phyloP scores from a whole-genome alignment of 2,329 filamentous ascomycete species.

The Ophiocordyceps unilateralis region DNA sequence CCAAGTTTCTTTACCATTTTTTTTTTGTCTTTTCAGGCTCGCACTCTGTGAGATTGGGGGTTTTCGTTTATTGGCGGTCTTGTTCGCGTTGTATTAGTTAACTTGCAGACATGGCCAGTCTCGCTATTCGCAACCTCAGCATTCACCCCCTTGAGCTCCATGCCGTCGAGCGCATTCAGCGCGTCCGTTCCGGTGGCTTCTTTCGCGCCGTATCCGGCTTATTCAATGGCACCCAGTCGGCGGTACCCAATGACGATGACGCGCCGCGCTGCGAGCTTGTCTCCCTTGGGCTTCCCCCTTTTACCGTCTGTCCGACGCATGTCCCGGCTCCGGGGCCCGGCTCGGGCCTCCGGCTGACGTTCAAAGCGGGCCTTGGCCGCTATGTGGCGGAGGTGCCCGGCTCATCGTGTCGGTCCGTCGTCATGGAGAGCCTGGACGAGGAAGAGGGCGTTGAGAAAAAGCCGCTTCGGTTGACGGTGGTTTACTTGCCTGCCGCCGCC shows the following conservation, averaged over 20 bases:
- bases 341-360: constrained; percentile 57
- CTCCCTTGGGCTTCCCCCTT: constrained; percentile 47
- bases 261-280: constrained; percentile 35
- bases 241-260: neutral
- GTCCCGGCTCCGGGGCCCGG: constrained; percentile 41
- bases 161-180: constrained; percentile 52
- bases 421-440: constrained; percentile 38
- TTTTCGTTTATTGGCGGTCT: too few relatives aligned
- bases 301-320: constrained; percentile 39
- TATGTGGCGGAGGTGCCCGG: constrained; percentile 63
- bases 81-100: too few relatives aligned
- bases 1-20: too few relatives aligned
- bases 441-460: constrained; percentile 5
- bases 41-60: too few relatives aligned
- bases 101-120: constrained; percentile 23
- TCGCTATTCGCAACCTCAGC: constrained; percentile 74
- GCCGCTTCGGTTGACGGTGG: constrained; percentile 42
- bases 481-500: constrained; percentile 42
- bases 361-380: constrained; percentile 36
- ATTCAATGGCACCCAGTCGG: constrained; percentile 19
- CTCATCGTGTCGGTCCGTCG: constrained; percentile 37
- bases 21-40: too few relatives aligned
- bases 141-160: constrained; percentile 55
- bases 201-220: constrained; percentile 28
- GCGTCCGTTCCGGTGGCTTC: constrained; percentile 23